These are phyloP conservation scores for Corniculantispora saksenae DNA, from an alignment of 2,329 filamentous ascomycete genomes.

Conservation along the genomic window DNA sequence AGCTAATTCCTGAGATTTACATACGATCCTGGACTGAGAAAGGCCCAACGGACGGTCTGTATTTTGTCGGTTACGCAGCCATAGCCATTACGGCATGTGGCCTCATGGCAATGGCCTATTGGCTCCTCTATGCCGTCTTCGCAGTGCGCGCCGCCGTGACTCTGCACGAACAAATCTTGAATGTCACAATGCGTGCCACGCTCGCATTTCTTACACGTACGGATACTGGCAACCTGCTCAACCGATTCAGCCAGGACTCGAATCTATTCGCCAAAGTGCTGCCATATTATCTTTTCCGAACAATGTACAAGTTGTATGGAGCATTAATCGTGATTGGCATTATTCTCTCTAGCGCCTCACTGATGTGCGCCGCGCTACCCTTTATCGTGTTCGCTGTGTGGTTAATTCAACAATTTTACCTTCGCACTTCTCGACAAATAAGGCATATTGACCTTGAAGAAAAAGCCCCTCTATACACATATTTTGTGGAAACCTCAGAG, in stretches of 20 bases:
- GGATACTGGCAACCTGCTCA: not conserved
- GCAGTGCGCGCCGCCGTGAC: not conserved
- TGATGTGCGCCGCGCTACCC: not conserved
- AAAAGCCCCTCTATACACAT: not conserved
- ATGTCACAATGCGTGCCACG: not conserved
- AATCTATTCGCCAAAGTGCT: not conserved
- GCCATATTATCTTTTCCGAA: not conserved
- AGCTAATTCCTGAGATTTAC: not conserved
- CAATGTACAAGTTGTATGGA: not conserved
- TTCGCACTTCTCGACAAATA: not conserved
- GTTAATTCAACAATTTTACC: not conserved
- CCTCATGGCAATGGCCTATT: not conserved
- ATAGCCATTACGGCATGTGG: not conserved
- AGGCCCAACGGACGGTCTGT: not conserved
- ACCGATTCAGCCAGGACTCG: constrained; percentile 1
- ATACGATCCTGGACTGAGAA: not conserved
- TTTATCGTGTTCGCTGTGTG: not conserved
- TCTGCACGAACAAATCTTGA: not conserved
- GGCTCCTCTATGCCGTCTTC: not conserved
- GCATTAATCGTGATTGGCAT: not conserved
- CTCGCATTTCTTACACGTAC: not conserved
- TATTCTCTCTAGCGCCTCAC: not conserved
- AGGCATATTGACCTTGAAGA: not conserved
- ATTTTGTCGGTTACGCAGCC: not conserved
- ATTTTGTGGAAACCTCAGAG: not conserved